Conservation (phyloP, 176 grass and related monocot genomes). For the Coix lacrymajobi region DNA sequence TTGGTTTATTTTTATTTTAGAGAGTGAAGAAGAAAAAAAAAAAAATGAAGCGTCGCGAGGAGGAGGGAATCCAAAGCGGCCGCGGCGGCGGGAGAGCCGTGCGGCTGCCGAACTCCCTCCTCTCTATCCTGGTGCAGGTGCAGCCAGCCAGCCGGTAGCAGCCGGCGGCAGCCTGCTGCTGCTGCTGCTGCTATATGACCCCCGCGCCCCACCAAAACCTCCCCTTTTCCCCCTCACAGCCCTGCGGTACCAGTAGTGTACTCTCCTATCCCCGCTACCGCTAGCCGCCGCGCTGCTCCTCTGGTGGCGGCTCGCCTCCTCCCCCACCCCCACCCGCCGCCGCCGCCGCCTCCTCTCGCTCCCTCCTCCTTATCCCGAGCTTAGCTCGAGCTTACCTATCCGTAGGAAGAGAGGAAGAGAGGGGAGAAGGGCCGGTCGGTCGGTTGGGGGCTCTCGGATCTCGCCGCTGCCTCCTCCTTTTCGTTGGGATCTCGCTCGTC, state of each 20-base stretch:
- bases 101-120: slow-evolving; percentile 16
- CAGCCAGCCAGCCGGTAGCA: neutral
- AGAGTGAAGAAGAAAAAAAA: too few relatives aligned
- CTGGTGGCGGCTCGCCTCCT: slow-evolving; percentile 54
- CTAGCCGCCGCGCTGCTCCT: slow-evolving; percentile 21
- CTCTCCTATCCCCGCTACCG: neutral
- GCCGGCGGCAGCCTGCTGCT: neutral
- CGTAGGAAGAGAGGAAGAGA: neutral
- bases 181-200: slow-evolving; percentile 23
- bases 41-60: neutral
- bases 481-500: slow-evolving; percentile 28
- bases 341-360: neutral
- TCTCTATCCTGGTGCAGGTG: neutral
- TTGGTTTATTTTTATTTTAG: neutral
- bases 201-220: slow-evolving; percentile 5
- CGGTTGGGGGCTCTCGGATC: slow-evolving; percentile 39
- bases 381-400: slow-evolving; percentile 18
- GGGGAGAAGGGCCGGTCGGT: slow-evolving; percentile 5
- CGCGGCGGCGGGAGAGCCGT: slow-evolving; percentile 4
- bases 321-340: neutral
- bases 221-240: slow-evolving; percentile 23
- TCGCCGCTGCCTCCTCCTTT: slow-evolving; percentile 13
- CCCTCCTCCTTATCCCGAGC: slow-evolving; percentile 4
- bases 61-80: slow-evolving; percentile 20
- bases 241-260: neutral